Percentiles rank a stretch among this genome's conserved stretches.
Evolutionary conservation across 352 stramenopile genomes (phyloP).

Genomic region (Thalassiosira hispida): DNA sequence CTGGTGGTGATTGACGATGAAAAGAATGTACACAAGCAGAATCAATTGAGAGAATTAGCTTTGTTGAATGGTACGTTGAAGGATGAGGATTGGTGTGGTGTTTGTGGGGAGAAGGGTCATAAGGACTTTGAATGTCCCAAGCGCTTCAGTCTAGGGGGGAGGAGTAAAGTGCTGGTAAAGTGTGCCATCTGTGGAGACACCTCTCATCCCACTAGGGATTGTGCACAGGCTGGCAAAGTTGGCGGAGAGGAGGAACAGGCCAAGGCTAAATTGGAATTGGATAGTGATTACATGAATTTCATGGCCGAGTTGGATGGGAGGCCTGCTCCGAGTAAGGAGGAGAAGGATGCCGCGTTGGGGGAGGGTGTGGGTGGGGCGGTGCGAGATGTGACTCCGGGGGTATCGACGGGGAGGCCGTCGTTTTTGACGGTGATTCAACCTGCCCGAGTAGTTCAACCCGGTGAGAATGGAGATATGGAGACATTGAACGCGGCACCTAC

Average conservation of each 20-base stretch:
- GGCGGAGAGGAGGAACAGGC: slow-evolving; percentile 23
- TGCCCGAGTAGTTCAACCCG: slow-evolving; percentile 33
- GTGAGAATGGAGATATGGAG: neutral
- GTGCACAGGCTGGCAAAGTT: slow-evolving; percentile 73
- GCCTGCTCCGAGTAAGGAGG: neutral
- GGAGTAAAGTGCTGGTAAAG: slow-evolving; percentile 90
- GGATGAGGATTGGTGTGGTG: slow-evolving; percentile 96
- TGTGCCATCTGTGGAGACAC: slow-evolving; percentile 98
- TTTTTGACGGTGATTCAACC: slow-evolving; percentile 54
- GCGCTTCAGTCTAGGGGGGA: slow-evolving; percentile 62
- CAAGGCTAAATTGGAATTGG: slow-evolving; percentile 67
- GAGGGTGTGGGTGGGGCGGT: slow-evolving; percentile 1
- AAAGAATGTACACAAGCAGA: slow-evolving; percentile 97
- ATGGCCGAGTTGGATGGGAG: slow-evolving; percentile 84
- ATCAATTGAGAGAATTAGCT: slow-evolving; percentile 97
- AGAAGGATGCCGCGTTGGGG: slow-evolving; percentile 5
- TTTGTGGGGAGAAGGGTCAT: slow-evolving; percentile 98
- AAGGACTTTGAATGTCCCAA: slow-evolving; percentile 95
- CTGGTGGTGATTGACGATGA: slow-evolving; percentile 91
- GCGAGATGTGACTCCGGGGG: neutral
- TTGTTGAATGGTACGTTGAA: slow-evolving; percentile 98
- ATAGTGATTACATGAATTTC: slow-evolving; percentile 83
- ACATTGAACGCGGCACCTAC: neutral
- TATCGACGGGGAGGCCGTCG: slow-evolving; percentile 8
- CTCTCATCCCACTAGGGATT: slow-evolving; percentile 97